Evolutionary conservation across 306 rosid species (phyloP).

Genomic region (Cicer judaicum): DNA sequence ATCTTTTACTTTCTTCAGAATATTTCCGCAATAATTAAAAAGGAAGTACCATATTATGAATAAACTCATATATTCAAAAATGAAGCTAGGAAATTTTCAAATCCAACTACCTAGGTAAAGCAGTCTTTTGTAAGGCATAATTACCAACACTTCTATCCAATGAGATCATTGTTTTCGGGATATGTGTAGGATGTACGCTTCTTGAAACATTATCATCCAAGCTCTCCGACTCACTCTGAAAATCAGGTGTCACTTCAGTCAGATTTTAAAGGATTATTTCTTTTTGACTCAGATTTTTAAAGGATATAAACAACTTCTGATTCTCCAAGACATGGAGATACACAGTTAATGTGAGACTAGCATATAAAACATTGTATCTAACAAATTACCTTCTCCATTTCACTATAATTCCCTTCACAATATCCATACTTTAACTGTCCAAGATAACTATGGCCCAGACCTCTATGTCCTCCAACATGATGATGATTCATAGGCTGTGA

Average conservation of each 20-base stretch:
- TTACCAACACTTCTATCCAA: conserved; percentile 65
- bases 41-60: conserved; percentile 20
- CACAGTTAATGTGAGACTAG: conserved; percentile 36
- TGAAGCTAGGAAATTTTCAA: conserved; percentile 19
- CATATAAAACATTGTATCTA: conserved; percentile 27
- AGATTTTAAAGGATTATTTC: conserved; percentile 11
- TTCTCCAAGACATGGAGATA: conserved; percentile 22
- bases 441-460: conserved; percentile 57
- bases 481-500: conserved; percentile 64
- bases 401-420: conserved; percentile 55
- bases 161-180: conserved; percentile 54
- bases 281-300: not conserved
- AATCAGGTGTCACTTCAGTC: conserved; percentile 49
- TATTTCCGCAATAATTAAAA: conserved; percentile 4
- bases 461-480: conserved; percentile 57
- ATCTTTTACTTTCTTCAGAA: no score
- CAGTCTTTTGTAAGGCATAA: conserved; percentile 56
- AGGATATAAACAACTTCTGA: conserved; percentile 36
- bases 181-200: conserved; percentile 62
- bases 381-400: conserved; percentile 70
- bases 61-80: conserved; percentile 4
- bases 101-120: conserved; percentile 69
- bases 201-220: conserved; percentile 61
- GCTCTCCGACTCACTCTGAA: conserved; percentile 63
- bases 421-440: conserved; percentile 67